Conservation (phyloP, 202 grass and related monocot species). For the Panicum virgatum region DNA sequence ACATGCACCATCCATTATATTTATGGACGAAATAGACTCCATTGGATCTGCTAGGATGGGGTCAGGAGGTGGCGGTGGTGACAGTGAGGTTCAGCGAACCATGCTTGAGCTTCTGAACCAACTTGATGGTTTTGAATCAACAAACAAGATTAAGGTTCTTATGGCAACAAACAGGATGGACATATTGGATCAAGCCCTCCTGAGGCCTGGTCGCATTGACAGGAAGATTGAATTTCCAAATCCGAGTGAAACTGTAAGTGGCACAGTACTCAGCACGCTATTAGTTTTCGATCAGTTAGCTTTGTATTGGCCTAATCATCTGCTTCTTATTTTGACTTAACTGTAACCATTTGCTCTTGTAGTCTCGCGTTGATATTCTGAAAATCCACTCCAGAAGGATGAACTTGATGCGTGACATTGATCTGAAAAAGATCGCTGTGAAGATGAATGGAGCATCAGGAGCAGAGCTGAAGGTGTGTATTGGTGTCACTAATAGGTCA, state of each 20-base stretch:
- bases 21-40: conserved; percentile 99
- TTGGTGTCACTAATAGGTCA: not conserved
- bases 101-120: conserved; percentile 99
- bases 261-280: not conserved
- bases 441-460: conserved; percentile 78
- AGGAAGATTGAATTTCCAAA: conserved; percentile 92
- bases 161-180: conserved; percentile 83
- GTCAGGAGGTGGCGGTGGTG: conserved; percentile 74
- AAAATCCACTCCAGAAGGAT: conserved; percentile 91
- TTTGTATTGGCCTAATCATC: not conserved
- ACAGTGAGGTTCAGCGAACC: conserved; percentile 95
- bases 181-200: conserved; percentile 78
- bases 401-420: conserved; percentile 78
- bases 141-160: conserved; percentile 96
- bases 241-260: conserved; percentile 65
- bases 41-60: conserved; percentile 96
- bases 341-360: conserved; percentile 9
- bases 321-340: not conserved
- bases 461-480: conserved; percentile 76
- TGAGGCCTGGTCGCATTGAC: conserved; percentile 83
- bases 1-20: conserved; percentile 96
- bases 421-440: conserved; percentile 71
- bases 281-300: not conserved
- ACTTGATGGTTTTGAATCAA: conserved; percentile 98
- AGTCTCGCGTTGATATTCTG: conserved; percentile 73